Conservation (phyloP, 2,329 filamentous ascomycete species). For the Colletotrichum kahawae region DNA sequence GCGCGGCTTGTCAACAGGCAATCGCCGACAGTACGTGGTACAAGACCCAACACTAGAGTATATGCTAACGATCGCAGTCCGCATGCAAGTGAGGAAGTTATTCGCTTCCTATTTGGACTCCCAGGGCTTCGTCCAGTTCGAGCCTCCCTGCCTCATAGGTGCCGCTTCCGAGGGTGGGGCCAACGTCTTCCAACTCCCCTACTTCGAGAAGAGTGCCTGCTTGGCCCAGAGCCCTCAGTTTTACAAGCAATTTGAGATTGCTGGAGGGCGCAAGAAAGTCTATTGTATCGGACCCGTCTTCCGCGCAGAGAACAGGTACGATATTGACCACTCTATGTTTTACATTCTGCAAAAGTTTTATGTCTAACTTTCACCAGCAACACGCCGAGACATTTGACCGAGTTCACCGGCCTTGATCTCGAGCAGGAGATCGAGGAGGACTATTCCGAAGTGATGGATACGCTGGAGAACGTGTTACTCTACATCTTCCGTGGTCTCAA, state of each 20-base stretch:
- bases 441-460: conserved; percentile 48
- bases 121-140: conserved; percentile 61
- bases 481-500: conserved; percentile 11
- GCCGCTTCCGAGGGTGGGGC: conserved; percentile 91
- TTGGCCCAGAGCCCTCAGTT: conserved; percentile 84
- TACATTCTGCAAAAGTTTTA: not conserved
- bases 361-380: conserved; percentile 65
- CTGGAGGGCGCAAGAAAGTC: conserved; percentile 74
- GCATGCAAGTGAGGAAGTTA: conserved; percentile 43
- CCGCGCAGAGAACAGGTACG: conserved; percentile 66
- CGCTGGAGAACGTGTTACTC: conserved; percentile 8
- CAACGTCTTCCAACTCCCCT: conserved; percentile 88
- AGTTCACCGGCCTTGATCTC: conserved; percentile 88
- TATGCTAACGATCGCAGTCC: conserved; percentile 29
- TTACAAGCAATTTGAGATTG: conserved; percentile 88
- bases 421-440: conserved; percentile 86
- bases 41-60: not conserved
- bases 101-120: conserved; percentile 30
- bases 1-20: conserved; percentile 88
- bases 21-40: conserved; percentile 49
- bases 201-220: conserved; percentile 85
- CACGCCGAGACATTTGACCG: conserved; percentile 84
- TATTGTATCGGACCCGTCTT: conserved; percentile 83
- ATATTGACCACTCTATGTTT: not conserved
- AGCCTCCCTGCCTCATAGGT: conserved; percentile 87